Conservation (phyloP, 805 yeast species). For the Candida tallmaniae region DNA sequence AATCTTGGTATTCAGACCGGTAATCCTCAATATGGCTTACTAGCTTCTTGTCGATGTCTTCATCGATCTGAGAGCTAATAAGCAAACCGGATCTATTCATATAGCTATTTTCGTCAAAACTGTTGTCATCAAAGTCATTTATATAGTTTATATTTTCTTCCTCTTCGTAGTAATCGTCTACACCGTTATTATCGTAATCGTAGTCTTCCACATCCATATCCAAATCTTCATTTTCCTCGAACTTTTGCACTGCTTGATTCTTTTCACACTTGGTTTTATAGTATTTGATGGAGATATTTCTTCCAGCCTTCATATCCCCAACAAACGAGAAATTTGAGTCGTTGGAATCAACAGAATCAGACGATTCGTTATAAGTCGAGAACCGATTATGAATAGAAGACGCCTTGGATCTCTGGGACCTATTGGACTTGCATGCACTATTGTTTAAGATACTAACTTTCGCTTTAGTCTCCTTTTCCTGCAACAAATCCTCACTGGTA, state of each 20-base stretch:
- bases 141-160: constrained; percentile 19
- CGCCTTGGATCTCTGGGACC: constrained; percentile 3
- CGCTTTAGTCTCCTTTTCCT: not conserved
- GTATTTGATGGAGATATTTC: constrained; percentile 42
- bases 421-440: not conserved
- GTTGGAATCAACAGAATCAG: constrained; percentile 16
- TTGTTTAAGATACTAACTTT: not conserved
- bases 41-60: constrained; percentile 1
- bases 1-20: constrained; percentile 1
- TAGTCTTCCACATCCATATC: constrained; percentile 33
- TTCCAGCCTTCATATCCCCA: constrained; percentile 35
- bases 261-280: constrained; percentile 25
- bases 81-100: not conserved
- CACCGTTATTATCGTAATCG: constrained; percentile 41
- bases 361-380: constrained; percentile 10
- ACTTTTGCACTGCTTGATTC: constrained; percentile 4
- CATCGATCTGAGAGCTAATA: not conserved
- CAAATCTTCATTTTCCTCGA: constrained; percentile 23
- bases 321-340: constrained; percentile 39
- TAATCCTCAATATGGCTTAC: constrained; percentile 6
- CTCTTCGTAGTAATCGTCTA: constrained; percentile 21
- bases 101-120: not conserved
- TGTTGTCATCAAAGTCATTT: constrained; percentile 16
- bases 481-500: not conserved
- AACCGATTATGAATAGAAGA: constrained; percentile 3